Percentiles rank a stretch among this genome's conserved stretches.
phyloP scores from a whole-genome alignment of 805 yeast genomes.

The Saccharomycopsis sp. region DNA sequence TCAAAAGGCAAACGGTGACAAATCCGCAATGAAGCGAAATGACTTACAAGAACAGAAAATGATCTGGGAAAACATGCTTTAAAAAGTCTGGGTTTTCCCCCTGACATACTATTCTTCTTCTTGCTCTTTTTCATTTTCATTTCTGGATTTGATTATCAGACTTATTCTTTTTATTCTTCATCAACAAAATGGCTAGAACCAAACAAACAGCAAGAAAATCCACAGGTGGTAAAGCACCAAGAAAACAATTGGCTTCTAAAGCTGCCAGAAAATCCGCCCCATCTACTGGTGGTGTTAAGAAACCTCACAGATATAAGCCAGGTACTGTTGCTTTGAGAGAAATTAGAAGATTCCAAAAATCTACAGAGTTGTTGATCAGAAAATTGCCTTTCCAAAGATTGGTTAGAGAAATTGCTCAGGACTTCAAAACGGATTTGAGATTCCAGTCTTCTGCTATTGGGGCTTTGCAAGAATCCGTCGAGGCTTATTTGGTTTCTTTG shows the following conservation, averaged over 20 bases:
- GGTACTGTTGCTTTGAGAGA: slow-evolving; percentile 96
- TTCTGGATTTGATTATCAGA: not conserved
- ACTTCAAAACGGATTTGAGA: slow-evolving; percentile 86
- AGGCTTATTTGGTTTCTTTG: slow-evolving; percentile 91
- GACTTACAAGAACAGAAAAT: too few relatives aligned
- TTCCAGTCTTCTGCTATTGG: slow-evolving; percentile 97
- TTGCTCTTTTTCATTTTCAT: not conserved
- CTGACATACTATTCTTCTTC: not conserved
- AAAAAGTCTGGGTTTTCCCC: not conserved
- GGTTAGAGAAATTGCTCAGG: slow-evolving; percentile 93
- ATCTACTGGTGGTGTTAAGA: slow-evolving; percentile 87
- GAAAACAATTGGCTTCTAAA: slow-evolving; percentile 86
- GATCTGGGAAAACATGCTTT: not conserved
- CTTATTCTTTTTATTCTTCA: not conserved
- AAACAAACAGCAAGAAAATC: slow-evolving; percentile 93
- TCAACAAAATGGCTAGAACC: slow-evolving; percentile 70
- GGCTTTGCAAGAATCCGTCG: slow-evolving; percentile 97
- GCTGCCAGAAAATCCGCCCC: slow-evolving; percentile 93
- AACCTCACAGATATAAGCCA: slow-evolving; percentile 95
- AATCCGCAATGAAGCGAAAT: too few relatives aligned
- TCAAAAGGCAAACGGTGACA: too few relatives aligned
- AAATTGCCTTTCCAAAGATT: slow-evolving; percentile 96
- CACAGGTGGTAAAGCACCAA: slow-evolving; percentile 94
- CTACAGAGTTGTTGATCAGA: slow-evolving; percentile 90
- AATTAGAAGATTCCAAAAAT: slow-evolving; percentile 94